Conservation (phyloP, 2,329 filamentous ascomycete species). For the Pseudomassariella vexata region DNA sequence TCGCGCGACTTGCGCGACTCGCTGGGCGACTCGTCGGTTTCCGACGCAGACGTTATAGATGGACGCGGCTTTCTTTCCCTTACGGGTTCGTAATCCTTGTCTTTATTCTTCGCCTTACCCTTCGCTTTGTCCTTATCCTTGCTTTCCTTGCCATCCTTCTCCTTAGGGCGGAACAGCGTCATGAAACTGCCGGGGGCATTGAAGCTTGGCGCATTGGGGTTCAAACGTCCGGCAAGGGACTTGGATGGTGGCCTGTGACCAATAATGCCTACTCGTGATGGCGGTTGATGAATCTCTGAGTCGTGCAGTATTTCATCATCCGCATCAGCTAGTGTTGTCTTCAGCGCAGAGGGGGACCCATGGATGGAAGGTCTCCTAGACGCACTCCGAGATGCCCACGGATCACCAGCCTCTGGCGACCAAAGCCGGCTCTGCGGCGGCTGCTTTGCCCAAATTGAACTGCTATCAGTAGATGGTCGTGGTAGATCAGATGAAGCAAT, state of each 20-base stretch:
- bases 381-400: constrained; percentile 57
- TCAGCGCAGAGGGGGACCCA: constrained; percentile 60
- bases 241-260: constrained; percentile 63
- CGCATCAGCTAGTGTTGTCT: constrained; percentile 56
- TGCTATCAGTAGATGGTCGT: constrained; percentile 72
- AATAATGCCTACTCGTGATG: constrained; percentile 63
- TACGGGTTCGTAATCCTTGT: too few relatives aligned
- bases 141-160: constrained; percentile 28
- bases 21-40: constrained; percentile 42
- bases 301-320: constrained; percentile 60
- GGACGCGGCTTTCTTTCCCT: constrained; percentile 35
- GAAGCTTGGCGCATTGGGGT: constrained; percentile 86
- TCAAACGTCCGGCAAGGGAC: constrained; percentile 60
- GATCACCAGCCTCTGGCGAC: constrained; percentile 48
- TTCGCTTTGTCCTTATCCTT: constrained; percentile 33
- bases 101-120: constrained; percentile 31
- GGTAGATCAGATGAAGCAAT: constrained; percentile 67
- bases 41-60: constrained; percentile 30
- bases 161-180: constrained; percentile 50
- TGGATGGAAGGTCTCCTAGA: constrained; percentile 79
- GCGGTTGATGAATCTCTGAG: constrained; percentile 46
- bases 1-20: constrained; percentile 52
- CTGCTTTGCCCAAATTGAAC: constrained; percentile 64
- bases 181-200: constrained; percentile 45
- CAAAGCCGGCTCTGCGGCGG: constrained; percentile 54